Percentiles rank a stretch among this genome's conserved stretches.
Evolutionary conservation across 345 rosid genomes (phyloP).

Genomic region (Aethionema arabicum): DNA sequence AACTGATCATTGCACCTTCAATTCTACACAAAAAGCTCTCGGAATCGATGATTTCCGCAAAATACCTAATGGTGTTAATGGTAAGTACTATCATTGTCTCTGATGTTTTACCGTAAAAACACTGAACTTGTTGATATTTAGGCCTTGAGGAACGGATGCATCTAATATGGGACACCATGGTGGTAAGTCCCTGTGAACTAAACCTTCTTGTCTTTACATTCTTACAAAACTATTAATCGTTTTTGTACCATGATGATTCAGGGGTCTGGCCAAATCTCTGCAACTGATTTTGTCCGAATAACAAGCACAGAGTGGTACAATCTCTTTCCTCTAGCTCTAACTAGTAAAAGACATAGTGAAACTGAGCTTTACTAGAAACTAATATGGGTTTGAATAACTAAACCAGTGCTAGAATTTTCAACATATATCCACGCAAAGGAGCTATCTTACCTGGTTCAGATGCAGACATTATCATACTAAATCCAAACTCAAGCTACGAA

Average conservation of each 20-base stretch:
- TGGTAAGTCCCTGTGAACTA: conserved; percentile 55
- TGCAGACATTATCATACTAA: conserved; percentile 89
- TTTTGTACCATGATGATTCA: conserved; percentile 33
- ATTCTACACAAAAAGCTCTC: conserved; percentile 78
- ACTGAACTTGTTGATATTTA: conserved; percentile 30
- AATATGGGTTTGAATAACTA: background rate
- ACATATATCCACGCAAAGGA: conserved; percentile 89
- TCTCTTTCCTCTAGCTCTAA: background rate
- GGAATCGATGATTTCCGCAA: conserved; percentile 91
- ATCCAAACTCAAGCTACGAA: conserved; percentile 78
- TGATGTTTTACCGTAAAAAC: background rate
- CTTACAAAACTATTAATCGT: background rate
- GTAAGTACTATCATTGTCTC: conserved; percentile 38
- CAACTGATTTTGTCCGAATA: conserved; percentile 63
- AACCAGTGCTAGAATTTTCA: conserved; percentile 88
- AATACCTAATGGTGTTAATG: conserved; percentile 95
- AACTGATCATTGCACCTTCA: conserved; percentile 90
- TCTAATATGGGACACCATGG: conserved; percentile 91
- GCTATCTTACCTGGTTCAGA: conserved; percentile 92
- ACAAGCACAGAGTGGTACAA: conserved; percentile 84
- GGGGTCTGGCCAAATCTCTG: conserved; percentile 79
- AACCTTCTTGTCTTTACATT: conserved; percentile 3
- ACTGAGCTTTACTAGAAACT: background rate
- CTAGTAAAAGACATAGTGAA: no score
- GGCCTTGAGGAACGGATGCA: conserved; percentile 99